phyloP scores from a whole-genome alignment of 2,329 filamentous ascomycete genomes.

The Aquanectria penicillioides region DNA sequence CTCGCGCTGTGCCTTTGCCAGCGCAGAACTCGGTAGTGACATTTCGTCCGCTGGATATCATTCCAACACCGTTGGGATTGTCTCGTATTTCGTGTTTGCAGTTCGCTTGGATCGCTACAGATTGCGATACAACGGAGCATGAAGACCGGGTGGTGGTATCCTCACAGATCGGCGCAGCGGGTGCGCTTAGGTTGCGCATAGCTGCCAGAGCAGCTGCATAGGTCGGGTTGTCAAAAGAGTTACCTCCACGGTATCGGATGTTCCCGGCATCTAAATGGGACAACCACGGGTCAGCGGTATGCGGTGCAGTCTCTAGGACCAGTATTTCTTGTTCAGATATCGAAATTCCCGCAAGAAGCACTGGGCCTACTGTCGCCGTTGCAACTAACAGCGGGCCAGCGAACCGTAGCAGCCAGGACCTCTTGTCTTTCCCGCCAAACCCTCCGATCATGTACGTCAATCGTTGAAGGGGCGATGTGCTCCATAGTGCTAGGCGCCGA shows the following conservation, averaged over 20 bases:
- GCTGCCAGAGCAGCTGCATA: not conserved
- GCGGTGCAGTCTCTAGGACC: not conserved
- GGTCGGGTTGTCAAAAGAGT: not conserved
- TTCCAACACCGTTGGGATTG: not conserved
- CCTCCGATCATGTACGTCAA: conserved; percentile 20
- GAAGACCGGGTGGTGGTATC: not conserved
- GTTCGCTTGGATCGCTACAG: not conserved
- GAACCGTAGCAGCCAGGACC: conserved; percentile 21
- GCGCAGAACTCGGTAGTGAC: not conserved
- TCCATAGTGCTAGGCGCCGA: conserved; percentile 23
- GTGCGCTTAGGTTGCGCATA: conserved; percentile 12
- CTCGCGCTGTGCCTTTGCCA: not conserved
- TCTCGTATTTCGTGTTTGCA: not conserved
- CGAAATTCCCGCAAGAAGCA: conserved; percentile 26
- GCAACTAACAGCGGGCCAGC: conserved; percentile 17
- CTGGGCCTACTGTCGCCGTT: conserved; percentile 16
- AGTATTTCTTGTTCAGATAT: not conserved
- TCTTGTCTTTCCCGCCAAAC: not conserved
- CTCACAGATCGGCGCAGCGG: conserved; percentile 6
- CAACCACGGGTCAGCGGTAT: not conserved
- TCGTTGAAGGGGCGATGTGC: conserved; percentile 14
- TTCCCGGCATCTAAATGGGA: conserved; percentile 12
- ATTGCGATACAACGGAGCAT: not conserved
- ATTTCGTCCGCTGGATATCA: not conserved
- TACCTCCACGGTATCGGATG: not conserved